These are phyloP conservation scores for Ogataea thermomethanolica DNA, from an alignment of 805 yeast genomes.

Conservation along the genomic window DNA sequence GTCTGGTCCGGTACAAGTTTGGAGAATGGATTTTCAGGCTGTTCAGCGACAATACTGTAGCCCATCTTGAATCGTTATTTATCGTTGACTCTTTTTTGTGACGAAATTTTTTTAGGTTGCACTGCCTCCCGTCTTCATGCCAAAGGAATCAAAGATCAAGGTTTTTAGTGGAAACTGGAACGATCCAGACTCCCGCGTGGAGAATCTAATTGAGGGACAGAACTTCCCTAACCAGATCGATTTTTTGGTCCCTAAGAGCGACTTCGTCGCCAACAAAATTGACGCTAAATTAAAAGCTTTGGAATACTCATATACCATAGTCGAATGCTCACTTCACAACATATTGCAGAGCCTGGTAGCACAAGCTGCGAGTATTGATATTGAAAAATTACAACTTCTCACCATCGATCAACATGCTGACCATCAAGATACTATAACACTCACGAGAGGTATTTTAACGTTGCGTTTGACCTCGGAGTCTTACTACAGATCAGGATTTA, in stretches of 20 bases:
- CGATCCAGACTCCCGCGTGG: background rate
- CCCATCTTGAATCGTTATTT: slow-evolving; percentile 13
- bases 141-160: background rate
- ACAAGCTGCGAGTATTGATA: background rate
- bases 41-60: slow-evolving; percentile 41
- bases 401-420: slow-evolving; percentile 23
- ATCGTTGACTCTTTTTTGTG: slow-evolving; percentile 1
- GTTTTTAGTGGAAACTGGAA: slow-evolving; percentile 3
- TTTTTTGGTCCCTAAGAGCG: slow-evolving; percentile 14
- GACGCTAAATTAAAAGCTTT: slow-evolving; percentile 1
- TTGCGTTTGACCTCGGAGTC: slow-evolving; percentile 31
- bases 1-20: slow-evolving; percentile 72
- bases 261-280: background rate
- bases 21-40: slow-evolving; percentile 64
- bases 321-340: slow-evolving; percentile 9
- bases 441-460: slow-evolving; percentile 26
- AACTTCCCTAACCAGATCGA: slow-evolving; percentile 29
- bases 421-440: slow-evolving; percentile 32
- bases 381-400: slow-evolving; percentile 13
- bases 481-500: slow-evolving; percentile 34
- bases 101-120: slow-evolving; percentile 1
- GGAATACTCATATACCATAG: background rate
- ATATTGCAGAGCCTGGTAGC: slow-evolving; percentile 8
- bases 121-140: slow-evolving; percentile 13
- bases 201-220: slow-evolving; percentile 17